Base-by-base conservation (phyloP, 2,329 filamentous ascomycete genomes). In the Verticillium longisporum region DNA sequence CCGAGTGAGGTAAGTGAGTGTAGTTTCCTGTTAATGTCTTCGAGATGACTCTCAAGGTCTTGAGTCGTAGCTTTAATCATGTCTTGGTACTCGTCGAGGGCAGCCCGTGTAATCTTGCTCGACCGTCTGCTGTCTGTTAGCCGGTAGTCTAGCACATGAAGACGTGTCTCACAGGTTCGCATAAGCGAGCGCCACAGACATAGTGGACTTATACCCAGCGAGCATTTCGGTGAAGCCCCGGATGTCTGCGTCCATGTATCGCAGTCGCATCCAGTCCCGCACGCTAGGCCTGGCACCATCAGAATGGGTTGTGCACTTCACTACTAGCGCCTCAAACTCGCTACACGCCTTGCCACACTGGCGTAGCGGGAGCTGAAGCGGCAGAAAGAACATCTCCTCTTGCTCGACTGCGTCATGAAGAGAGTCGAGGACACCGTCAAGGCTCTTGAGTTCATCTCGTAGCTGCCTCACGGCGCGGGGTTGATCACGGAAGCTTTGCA, bases 201-300 rank as follows among this genome's bases (percentile, higher is more conserved):
- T 50, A 10, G 41, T 62, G 5, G 58, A 60, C 33, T 62, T 62
- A 56, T 62, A 60, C 18, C 58, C 61, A 6, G 50, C 56, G 3
- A 62, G 36, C 58, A 62, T 62, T 6, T 32, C 53, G 1, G 41
- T 56, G 32, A 62, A 60, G n/a, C 58, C 56, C 4, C 21, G 1
- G 18, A 62, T 58, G 18, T 62, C 58, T 38, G 57, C 56, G 36
- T 62, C 37, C 53, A 58, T 62, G 13, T 60, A 60, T 18, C 54
- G 50, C 2, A 59, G 14, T 34, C 55, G 37, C 21, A 56, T 33
- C 61, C 50, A 62, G 59, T 59, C 61, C 55, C 59, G 15, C n/a
- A 59, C 57, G 34, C 59, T 61, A 33, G 53, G 57, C 55, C 56
- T 61, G 10, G 56, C 21, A 5, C 38, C 56, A 3, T 55, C 61